Conservation (phyloP, 495 filamentous ascomycete genomes). For the Tuber aestivum region DNA sequence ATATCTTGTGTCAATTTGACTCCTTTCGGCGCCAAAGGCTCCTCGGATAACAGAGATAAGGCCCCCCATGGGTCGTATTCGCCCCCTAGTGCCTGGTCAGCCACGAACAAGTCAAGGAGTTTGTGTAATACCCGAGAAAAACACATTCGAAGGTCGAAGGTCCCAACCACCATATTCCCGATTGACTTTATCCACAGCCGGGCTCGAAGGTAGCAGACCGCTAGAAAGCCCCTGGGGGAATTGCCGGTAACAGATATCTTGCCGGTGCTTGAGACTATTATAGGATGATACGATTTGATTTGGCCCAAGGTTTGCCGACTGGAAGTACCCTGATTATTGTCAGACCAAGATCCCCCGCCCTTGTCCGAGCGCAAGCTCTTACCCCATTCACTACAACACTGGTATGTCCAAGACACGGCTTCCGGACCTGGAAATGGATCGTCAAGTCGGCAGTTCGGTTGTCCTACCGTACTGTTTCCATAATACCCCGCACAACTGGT, state of each 20-base stretch:
- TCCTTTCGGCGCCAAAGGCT: slow-evolving; percentile 46
- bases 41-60: slow-evolving; percentile 48
- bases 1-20: slow-evolving; percentile 44
- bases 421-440: slow-evolving; percentile 43
- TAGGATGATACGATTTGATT: slow-evolving; percentile 51
- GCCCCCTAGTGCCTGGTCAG: slow-evolving; percentile 29
- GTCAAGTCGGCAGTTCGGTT: slow-evolving; percentile 46
- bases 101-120: background rate
- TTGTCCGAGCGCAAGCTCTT: background rate
- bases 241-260: slow-evolving; percentile 51
- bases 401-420: slow-evolving; percentile 55
- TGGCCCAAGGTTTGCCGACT: slow-evolving; percentile 48
- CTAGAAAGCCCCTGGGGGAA: slow-evolving; percentile 50
- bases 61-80: slow-evolving; percentile 57
- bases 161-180: slow-evolving; percentile 51
- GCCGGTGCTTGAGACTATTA: slow-evolving; percentile 51
- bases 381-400: slow-evolving; percentile 57
- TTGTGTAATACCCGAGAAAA: slow-evolving; percentile 40
- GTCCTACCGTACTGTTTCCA: slow-evolving; percentile 23
- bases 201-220: slow-evolving; percentile 48
- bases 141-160: slow-evolving; percentile 55
- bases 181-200: slow-evolving; percentile 47
- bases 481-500: slow-evolving; percentile 41
- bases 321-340: slow-evolving; percentile 46
- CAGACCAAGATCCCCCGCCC: background rate